Conservation (phyloP, 495 filamentous ascomycete genomes). For the Penicillium subrubescens region DNA sequence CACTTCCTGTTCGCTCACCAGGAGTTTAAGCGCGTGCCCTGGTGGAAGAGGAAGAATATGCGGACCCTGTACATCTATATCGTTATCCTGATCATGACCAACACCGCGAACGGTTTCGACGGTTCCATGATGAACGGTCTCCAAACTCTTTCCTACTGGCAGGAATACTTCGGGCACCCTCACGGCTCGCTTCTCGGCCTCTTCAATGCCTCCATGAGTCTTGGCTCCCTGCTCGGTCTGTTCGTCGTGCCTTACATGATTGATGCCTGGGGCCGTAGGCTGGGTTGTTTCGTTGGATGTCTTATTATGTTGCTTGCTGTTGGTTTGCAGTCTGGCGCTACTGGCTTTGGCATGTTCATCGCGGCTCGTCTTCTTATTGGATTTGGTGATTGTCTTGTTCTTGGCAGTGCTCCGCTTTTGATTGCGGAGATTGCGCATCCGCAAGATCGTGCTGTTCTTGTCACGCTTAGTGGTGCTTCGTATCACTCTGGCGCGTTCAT, state of each 20-base stretch:
- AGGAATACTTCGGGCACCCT: conserved; percentile 22
- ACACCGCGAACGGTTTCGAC: conserved; percentile 26
- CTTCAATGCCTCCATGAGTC: conserved; percentile 25
- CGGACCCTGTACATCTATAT: conserved; percentile 10
- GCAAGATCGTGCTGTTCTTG: conserved; percentile 26
- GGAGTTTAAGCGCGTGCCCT: neutral
- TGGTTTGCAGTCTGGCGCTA: conserved; percentile 24
- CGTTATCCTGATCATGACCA: conserved; percentile 10
- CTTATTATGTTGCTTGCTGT: conserved; percentile 25
- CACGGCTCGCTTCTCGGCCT: conserved; percentile 23
- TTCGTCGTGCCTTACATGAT: conserved; percentile 2
- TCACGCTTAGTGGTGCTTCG: conserved; percentile 21
- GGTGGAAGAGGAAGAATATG: conserved; percentile 5
- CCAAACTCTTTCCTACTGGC: conserved; percentile 29
- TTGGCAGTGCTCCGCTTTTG: conserved; percentile 29
- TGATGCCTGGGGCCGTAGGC: conserved; percentile 24
- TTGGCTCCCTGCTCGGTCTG: conserved; percentile 22
- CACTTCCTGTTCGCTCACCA: conserved; percentile 2
- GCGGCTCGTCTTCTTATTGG: conserved; percentile 31
- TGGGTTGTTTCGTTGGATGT: conserved; percentile 24
- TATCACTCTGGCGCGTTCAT: conserved; percentile 19
- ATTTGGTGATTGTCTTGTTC: conserved; percentile 23
- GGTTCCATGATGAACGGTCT: conserved; percentile 38
- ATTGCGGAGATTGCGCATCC: conserved; percentile 37
- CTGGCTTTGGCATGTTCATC: conserved; percentile 30